Evolutionary conservation across 208 protist genomes (phyloP), one percentile per base, ranked within the genome.

Genomic region (Porcisia hertigi): DNA sequence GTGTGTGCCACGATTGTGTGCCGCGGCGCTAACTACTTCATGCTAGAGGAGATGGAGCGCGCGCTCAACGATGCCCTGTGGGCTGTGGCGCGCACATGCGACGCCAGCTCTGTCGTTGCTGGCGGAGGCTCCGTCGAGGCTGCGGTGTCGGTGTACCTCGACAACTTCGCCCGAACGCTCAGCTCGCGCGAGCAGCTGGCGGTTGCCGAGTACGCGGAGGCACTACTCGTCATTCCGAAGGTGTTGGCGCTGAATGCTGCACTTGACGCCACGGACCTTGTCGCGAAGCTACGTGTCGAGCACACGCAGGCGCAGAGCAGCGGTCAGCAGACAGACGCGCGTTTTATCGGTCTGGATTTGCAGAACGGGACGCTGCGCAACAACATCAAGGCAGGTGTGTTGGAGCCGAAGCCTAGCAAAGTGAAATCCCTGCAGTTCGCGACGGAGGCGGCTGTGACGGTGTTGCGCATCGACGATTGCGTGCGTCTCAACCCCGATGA

Each of bases 381-480:
- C 90, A 99, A 99, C 86, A 34, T 99, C 12, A 86, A 92, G 72
- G 96, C 95, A 11, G 99, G 99, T 52, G 99, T 99, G 69, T 77
- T 99, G 39, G 99, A 99, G 94, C 99, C 99, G n/a, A 92, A 94
- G 57, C 93, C 99, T 69, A 96, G 89, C 75, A 99, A 99, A 86
- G 84, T 99, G 41, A 99, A 99, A 89, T 98, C 93, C 60, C 92
- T 99, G 57, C 94, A 99, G 88, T 99, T 99, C 83, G 99, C 99
- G 63, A 99, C 99, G 14, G 99, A 99, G 95, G 99, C 99, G 1
- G 99, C 99, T 64, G 98, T 99, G 80, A 99, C 99, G 18, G 99
- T 99, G 75, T 90, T 99, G 23, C 95, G 99, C 79, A 99, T 99
- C 69, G 99, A 99, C 88, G 99, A 99, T 85, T 92, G 98, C 74